Evolutionary conservation across 306 rosid genomes (phyloP).

Genomic region (Citrullus colocynthis): DNA sequence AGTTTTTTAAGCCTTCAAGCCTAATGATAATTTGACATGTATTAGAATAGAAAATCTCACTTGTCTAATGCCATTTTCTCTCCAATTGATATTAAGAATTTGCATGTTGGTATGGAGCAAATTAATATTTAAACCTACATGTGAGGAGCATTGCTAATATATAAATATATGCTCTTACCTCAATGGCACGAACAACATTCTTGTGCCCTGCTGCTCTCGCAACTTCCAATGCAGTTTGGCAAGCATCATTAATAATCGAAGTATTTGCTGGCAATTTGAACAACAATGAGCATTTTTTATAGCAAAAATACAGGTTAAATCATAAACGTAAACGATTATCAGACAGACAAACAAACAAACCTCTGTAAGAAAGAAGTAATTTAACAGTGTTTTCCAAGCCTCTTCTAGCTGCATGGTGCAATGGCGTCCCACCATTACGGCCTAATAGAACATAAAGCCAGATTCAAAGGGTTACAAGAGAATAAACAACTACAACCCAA

Average conservation of each 20-base stretch:
- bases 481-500: neutral
- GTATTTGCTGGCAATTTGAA: slow-evolving; percentile 56
- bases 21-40: neutral
- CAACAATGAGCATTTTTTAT: slow-evolving; percentile 8
- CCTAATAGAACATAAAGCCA: slow-evolving; percentile 3
- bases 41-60: neutral
- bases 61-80: neutral
- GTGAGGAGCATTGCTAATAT: neutral
- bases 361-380: slow-evolving; percentile 71
- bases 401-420: slow-evolving; percentile 93
- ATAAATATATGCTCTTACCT: slow-evolving; percentile 27
- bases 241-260: slow-evolving; percentile 74
- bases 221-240: slow-evolving; percentile 78
- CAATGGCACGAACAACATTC: slow-evolving; percentile 73
- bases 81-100: neutral
- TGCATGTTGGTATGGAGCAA: neutral
- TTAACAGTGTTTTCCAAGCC: slow-evolving; percentile 63
- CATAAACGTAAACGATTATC: neutral
- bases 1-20: neutral
- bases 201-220: slow-evolving; percentile 72
- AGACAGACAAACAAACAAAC: slow-evolving; percentile 18
- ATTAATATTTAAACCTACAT: neutral
- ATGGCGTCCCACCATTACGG: slow-evolving; percentile 62
- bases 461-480: neutral
- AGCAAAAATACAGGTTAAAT: neutral